Evolutionary conservation across 2,329 filamentous ascomycete species (phyloP).

Genomic region (Aspergillus melleus): DNA sequence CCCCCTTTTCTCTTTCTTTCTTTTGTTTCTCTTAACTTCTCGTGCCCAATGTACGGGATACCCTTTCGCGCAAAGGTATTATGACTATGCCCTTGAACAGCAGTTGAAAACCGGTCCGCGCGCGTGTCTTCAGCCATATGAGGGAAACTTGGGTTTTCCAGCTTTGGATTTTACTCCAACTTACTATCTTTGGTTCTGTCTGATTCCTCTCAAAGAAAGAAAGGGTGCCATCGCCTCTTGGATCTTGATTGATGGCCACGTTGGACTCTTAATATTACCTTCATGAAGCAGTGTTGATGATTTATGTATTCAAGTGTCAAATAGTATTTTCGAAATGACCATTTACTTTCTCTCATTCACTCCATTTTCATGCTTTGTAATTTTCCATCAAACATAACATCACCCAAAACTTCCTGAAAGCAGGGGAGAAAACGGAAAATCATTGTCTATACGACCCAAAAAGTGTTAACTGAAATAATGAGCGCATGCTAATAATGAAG

Average conservation of each 20-base stretch:
- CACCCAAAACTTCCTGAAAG: too few relatives aligned
- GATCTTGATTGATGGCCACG: background rate
- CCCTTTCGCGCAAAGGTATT: background rate
- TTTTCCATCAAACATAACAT: background rate
- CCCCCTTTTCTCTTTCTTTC: background rate
- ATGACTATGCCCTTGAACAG: background rate
- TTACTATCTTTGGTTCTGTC: background rate
- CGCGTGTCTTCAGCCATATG: background rate
- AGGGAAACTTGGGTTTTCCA: background rate
- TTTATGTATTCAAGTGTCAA: conserved; percentile 12
- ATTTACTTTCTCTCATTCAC: background rate
- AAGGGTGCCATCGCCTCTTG: background rate
- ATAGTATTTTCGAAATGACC: background rate
- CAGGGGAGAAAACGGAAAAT: background rate
- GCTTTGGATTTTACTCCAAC: background rate
- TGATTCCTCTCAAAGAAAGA: background rate
- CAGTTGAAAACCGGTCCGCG: background rate
- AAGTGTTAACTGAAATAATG: too few relatives aligned
- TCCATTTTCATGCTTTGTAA: background rate
- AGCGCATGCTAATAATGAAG: too few relatives aligned
- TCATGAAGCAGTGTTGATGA: conserved; percentile 6
- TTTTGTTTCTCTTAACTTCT: conserved; percentile 1
- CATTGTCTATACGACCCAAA: background rate
- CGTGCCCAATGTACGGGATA: background rate
- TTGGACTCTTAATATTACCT: background rate